Conservation (phyloP, 2,329 filamentous ascomycete species). For the Magnaporthiopsis rhizophila region DNA sequence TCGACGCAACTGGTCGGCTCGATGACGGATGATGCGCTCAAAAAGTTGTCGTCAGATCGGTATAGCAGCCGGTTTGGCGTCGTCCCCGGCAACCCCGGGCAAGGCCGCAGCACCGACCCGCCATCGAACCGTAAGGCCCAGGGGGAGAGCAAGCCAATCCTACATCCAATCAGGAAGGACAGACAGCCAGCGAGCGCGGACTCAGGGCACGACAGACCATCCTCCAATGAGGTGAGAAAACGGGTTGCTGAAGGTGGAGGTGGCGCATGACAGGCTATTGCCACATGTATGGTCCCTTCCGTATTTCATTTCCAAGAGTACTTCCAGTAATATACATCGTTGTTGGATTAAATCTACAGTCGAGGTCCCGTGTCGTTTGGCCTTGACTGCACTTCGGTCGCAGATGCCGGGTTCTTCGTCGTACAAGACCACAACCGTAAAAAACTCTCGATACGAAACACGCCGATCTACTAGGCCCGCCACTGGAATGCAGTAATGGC, state of each 20-base stretch:
- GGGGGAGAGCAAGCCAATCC: not conserved
- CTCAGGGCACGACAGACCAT: not conserved
- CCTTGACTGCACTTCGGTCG: no score
- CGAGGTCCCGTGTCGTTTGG: no score
- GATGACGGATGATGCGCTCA: constrained; percentile 18
- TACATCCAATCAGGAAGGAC: constrained; percentile 1
- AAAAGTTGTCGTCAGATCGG: constrained; percentile 1
- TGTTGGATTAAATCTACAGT: no score
- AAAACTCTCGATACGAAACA: no score
- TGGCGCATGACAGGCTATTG: constrained; percentile 1
- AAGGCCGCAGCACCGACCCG: not conserved
- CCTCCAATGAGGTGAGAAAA: constrained; percentile 3
- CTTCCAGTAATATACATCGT: no score
- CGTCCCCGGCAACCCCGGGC: not conserved
- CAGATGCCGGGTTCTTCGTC: no score
- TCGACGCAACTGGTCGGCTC: constrained; percentile 29
- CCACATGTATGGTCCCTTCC: not conserved
- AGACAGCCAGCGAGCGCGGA: not conserved
- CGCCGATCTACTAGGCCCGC: no score
- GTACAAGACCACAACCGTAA: no score
- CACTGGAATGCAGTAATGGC: no score
- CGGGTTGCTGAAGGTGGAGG: constrained; percentile 2
- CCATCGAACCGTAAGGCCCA: no score
- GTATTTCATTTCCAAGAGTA: no score
- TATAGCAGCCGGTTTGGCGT: constrained; percentile 5